phyloP scores from a whole-genome alignment of 192 early-diverging fungal genomes.

The Chytriomyces sp. region DNA sequence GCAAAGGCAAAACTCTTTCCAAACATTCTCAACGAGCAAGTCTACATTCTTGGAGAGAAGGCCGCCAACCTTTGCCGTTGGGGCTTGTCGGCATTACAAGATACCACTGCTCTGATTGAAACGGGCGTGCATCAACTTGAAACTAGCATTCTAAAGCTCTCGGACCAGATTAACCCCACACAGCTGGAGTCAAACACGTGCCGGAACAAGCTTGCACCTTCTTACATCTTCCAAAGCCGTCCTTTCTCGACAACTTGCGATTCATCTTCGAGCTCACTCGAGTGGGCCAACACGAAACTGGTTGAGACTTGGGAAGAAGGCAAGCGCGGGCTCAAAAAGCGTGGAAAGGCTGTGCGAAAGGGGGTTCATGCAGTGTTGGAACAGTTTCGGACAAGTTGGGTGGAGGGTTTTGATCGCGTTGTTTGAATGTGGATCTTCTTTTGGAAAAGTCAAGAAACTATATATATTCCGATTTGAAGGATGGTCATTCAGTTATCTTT shows the following conservation, averaged over 20 bases:
- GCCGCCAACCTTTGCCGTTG: not conserved
- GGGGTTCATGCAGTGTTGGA: not conserved
- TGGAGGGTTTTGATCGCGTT: slow-evolving; percentile 33
- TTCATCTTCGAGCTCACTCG: not conserved
- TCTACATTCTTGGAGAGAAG: not conserved
- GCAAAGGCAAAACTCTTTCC: not conserved
- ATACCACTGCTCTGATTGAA: not conserved
- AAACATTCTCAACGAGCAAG: not conserved
- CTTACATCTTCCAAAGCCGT: not conserved
- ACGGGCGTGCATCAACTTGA: not conserved
- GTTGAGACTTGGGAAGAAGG: not conserved
- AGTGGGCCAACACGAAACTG: not conserved
- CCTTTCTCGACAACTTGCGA: not conserved
- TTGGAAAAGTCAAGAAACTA: slow-evolving; percentile 58
- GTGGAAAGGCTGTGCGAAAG: not conserved
- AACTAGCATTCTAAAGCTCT: not conserved
- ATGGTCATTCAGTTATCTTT: no score
- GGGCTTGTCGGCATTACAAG: not conserved
- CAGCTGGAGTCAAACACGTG: not conserved
- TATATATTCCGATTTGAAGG: no score
- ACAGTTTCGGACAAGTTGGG: not conserved
- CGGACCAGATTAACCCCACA: no score
- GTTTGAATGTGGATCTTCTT: slow-evolving; percentile 52
- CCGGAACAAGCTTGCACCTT: not conserved
- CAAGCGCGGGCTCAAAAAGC: not conserved